Base-by-base conservation (phyloP, 495 filamentous ascomycete genomes). In the Aspergillus cristatus region DNA sequence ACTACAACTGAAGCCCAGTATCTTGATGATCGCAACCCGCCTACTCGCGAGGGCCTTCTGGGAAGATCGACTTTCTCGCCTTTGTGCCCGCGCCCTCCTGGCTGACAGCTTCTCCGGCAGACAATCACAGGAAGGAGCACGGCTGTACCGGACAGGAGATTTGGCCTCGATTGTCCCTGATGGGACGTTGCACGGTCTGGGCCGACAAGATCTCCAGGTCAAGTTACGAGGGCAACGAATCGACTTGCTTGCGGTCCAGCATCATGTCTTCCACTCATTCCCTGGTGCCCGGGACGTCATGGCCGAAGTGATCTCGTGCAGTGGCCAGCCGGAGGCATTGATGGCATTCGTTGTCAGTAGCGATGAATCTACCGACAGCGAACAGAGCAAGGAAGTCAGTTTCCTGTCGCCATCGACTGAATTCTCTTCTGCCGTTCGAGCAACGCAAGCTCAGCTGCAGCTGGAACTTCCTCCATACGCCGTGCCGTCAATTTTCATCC, bases 201-300 rank as follows among this genome's bases (percentile, higher is more conserved):
- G 83, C 1, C 68, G 83, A 10, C 72, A 71, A 1, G 84, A 89
- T 51, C 79, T 82, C 46, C 84, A 89, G 52, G 74, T 86, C 22
- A 88, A 87, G 52, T 65, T 89, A 1, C 70, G 82, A 6, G 84
- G 84, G 1, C 84, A 89, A 51, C 63, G 83, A 6, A 62, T 89
- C 0, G 84, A 89, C 46, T 75, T 85, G 41, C 75, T 73, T 3
- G 83, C 86, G 55, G 83, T 88, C 47, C 35, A 43, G 14, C 24
- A 43, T 16, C 30, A 32, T 14, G 8, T 32, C n/a, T 4, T 8
- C 8, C 20, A 24, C 14, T 29, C 28, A 4, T 13, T 29, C 11
- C 28, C 1, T 13, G 14, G 11, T 10, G 30, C n/a, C 7, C 30
- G 30, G 14, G 8, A 32, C 8, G 30, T 14, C 8, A 16, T 32